These are phyloP conservation scores for Picea abies DNA, from an alignment of 83 land plant species.

Conservation along the genomic window DNA sequence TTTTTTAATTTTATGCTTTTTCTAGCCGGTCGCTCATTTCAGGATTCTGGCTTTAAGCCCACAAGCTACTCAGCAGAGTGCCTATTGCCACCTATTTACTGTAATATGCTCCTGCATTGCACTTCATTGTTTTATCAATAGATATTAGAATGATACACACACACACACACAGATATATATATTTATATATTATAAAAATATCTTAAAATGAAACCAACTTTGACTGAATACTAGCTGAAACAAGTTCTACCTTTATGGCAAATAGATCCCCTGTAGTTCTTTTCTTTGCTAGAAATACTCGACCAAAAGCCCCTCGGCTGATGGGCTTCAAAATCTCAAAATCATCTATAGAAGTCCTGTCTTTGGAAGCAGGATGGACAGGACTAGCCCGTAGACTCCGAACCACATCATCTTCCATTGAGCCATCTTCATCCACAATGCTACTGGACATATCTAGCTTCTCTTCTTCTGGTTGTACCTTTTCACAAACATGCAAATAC, in stretches of 20 bases:
- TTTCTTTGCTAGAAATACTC: constrained; percentile 96
- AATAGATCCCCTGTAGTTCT: constrained; percentile 98
- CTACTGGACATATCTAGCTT: constrained; percentile 60
- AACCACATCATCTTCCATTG: constrained; percentile 81
- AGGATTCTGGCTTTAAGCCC: no score
- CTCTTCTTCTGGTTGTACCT: constrained; percentile 54
- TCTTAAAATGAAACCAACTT: no score
- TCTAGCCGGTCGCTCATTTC: no score
- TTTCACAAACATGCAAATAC: constrained; percentile 78
- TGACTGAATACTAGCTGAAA: not conserved
- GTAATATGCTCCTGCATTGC: no score
- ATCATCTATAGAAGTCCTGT: constrained; percentile 96
- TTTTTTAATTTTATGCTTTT: no score
- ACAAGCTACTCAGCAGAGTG: no score
- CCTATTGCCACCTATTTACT: no score
- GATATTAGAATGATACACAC: no score
- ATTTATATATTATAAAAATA: no score
- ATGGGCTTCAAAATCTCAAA: constrained; percentile 99
- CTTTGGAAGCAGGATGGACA: constrained; percentile 68
- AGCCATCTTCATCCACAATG: constrained; percentile 76
- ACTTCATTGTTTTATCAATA: no score
- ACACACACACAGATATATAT: no score
- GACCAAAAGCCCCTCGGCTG: constrained; percentile 98
- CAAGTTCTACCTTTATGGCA: constrained; percentile 87
- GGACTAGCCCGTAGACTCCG: constrained; percentile 85